A percentile compares a stretch with the other conserved stretches of the same genome.
phyloP scores from a whole-genome alignment of 208 protist genomes.

The Leishmania guyanensis region DNA sequence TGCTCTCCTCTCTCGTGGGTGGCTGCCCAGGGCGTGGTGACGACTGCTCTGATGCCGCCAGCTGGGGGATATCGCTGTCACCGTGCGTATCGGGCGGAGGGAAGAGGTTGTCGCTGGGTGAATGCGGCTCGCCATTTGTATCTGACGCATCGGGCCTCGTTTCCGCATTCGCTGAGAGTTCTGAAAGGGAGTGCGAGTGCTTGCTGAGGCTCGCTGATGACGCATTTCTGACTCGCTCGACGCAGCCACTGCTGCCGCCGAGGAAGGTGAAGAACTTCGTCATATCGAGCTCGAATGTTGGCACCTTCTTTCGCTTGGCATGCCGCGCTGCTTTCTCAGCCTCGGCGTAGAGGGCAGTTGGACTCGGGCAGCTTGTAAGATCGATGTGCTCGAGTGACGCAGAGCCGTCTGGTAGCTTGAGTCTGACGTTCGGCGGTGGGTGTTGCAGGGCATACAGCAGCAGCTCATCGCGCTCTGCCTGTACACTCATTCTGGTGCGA shows the following conservation, averaged over 20 bases:
- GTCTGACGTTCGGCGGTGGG: conserved; percentile 48
- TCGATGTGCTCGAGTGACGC: conserved; percentile 37
- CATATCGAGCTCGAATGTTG: conserved; percentile 30
- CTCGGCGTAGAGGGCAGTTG: conserved; percentile 39
- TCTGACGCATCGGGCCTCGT: not conserved
- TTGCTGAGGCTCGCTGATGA: not conserved
- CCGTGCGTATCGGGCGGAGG: not conserved
- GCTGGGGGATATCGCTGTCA: not conserved
- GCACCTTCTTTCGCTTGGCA: conserved; percentile 12
- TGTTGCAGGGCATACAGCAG: conserved; percentile 61
- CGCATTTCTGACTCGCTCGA: conserved; percentile 11
- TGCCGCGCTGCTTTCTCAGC: conserved; percentile 24
- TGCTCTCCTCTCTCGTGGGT: not conserved
- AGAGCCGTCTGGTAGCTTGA: conserved; percentile 37
- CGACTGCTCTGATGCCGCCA: conserved; percentile 3
- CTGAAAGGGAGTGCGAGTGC: not conserved
- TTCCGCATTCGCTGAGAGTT: not conserved
- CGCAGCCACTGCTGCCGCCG: conserved; percentile 28
- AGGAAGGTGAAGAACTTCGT: conserved; percentile 16
- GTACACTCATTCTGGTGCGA: conserved; percentile 9
- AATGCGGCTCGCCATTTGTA: no score
- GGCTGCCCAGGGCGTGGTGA: not conserved
- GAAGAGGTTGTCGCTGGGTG: not conserved
- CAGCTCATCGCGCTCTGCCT: conserved; percentile 49
- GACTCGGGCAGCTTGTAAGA: conserved; percentile 34